Conservation (phyloP, 2,329 filamentous ascomycete genomes). For the Tolypocladium cylindrosporum region DNA sequence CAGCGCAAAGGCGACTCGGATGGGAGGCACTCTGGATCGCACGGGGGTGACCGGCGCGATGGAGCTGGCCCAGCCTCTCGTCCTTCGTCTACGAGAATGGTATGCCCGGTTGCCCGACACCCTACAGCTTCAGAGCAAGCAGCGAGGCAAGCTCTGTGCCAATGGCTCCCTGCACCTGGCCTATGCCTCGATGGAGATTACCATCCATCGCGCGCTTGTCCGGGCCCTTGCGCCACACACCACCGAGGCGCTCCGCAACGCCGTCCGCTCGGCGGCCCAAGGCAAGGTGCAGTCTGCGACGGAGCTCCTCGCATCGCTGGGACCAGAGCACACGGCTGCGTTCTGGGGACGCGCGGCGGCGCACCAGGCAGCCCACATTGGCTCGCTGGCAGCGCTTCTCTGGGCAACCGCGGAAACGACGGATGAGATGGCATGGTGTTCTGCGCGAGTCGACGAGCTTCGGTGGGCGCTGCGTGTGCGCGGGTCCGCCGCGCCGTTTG, state of each 20-base stretch:
- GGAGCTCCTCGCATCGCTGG: constrained; percentile 27
- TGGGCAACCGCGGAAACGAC: constrained; percentile 27
- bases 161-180: constrained; percentile 37
- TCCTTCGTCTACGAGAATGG: constrained; percentile 29
- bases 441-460: constrained; percentile 27
- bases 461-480: constrained; percentile 31
- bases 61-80: constrained; percentile 21
- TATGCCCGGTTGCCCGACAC: constrained; percentile 33
- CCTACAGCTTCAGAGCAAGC: constrained; percentile 32
- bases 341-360: constrained; percentile 36
- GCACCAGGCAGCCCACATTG: constrained; percentile 31
- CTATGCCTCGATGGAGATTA: constrained; percentile 40
- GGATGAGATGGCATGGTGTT: constrained; percentile 28
- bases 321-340: constrained; percentile 33
- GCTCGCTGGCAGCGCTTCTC: constrained; percentile 29
- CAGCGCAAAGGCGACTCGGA: constrained; percentile 21
- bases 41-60: constrained; percentile 21
- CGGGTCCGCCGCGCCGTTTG: constrained; percentile 26
- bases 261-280: constrained; percentile 26
- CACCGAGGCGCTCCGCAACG: constrained; percentile 16
- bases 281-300: constrained; percentile 29
- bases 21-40: constrained; percentile 18
- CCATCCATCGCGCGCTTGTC: constrained; percentile 38
- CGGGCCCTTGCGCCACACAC: constrained; percentile 27
- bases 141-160: constrained; percentile 29